Base-by-base conservation (phyloP, 305 asterid genomes). In the Ajuga reptans region DNA sequence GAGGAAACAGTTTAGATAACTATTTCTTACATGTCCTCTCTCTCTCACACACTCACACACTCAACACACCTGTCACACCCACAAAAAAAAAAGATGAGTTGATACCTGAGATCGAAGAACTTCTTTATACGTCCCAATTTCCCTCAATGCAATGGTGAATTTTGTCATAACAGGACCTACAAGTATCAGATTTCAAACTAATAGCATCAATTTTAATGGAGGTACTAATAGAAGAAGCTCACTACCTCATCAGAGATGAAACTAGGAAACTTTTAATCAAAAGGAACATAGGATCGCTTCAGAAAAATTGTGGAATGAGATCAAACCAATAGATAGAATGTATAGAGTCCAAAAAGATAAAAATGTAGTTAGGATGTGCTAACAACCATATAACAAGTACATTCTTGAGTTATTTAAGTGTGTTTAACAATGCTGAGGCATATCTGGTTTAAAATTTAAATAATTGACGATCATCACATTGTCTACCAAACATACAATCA, bases 81-180 rank as follows among this genome's bases (percentile, higher is more conserved):
- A 39, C 2, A 33, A 9, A 29, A 33, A 15, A 12, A 5, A 34
- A 34, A 12, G 36, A 39, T 37, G 33, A 79, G 17, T 66, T 74
- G 76, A 41, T 63, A 95, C 99, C 97, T 95, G 99, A 70, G 99
- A 95, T 80, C 99, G 89, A 80, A 95, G 98, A 79, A 95, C 99
- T 88, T 95, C 98, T 81, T 95, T 95, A 79, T 95, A 95, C 11
- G 97, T 95, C 62, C 99, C 99, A 43, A 95, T 95, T 82, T 95
- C 98, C 84, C 98, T 85, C 82, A 95, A 83, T 21, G 99, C 99
- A 74, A 95, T 95, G 43, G 99, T 91, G 72, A 95, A 89, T 82
- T 95, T 95, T 66, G 99, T 89, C 98, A 95, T 95, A 54, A 92
- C 97, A 75, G 97, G 97, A 45, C 98, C 99, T 95, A 83, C 79